phyloP scores from a whole-genome alignment of 2,329 filamentous ascomycete genomes.

The Zopfia rhizophila region DNA sequence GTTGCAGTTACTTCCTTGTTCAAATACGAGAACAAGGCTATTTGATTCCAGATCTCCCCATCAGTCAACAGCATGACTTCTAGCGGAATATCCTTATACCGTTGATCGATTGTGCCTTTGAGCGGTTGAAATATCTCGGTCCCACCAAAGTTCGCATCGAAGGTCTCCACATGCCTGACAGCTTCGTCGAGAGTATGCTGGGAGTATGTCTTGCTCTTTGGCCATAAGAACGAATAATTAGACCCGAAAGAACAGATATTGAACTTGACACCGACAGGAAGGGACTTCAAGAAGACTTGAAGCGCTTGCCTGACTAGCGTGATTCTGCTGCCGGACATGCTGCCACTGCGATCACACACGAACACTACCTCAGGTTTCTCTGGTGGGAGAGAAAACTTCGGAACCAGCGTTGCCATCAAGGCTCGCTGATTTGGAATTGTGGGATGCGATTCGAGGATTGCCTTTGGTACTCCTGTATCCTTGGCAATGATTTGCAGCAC shows the following conservation, averaged over 20 bases:
- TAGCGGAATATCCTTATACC: conserved; percentile 58
- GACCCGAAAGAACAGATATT: conserved; percentile 76
- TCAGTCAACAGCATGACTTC: conserved; percentile 68
- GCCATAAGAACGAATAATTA: conserved; percentile 59
- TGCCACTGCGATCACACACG: conserved; percentile 76
- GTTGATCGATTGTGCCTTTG: conserved; percentile 57
- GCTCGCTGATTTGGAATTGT: conserved; percentile 70
- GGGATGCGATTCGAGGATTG: conserved; percentile 73
- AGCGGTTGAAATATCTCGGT: conserved; percentile 64
- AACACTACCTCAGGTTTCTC: conserved; percentile 74
- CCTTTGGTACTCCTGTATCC: conserved; percentile 69
- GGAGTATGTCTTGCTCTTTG: conserved; percentile 58
- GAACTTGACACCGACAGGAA: conserved; percentile 72
- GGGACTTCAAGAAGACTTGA: conserved; percentile 71
- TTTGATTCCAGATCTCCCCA: conserved; percentile 64
- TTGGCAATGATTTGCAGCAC: conserved; percentile 72
- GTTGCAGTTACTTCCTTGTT: conserved; percentile 55
- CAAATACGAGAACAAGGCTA: conserved; percentile 60
- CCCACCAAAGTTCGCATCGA: conserved; percentile 63
- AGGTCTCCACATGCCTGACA: conserved; percentile 52
- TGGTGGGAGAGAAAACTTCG: conserved; percentile 71
- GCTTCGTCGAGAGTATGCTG: conserved; percentile 58
- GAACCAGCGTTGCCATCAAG: conserved; percentile 76
- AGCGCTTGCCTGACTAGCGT: conserved; percentile 65
- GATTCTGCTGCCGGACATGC: conserved; percentile 67